These are phyloP conservation scores for Plasmodium coatneyi DNA, from an alignment of 169 alveolate genomes.

Conservation along the genomic window DNA sequence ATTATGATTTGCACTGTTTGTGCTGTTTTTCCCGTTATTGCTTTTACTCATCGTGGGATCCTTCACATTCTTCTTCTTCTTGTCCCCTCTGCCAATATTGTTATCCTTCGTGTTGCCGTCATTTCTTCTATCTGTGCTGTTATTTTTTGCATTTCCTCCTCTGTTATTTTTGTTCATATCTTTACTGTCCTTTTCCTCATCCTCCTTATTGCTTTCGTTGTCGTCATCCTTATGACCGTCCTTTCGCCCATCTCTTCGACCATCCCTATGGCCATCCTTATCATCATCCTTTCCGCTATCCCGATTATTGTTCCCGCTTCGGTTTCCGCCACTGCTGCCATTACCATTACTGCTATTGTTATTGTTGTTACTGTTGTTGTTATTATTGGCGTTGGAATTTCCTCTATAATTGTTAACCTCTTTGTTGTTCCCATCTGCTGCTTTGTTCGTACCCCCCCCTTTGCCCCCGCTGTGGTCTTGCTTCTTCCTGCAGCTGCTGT, in stretches of 20 bases:
- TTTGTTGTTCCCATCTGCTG: not conserved
- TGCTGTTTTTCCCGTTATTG: not conserved
- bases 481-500: not conserved
- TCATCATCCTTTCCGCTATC: constrained; percentile 1
- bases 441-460: not conserved
- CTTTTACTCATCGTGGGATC: not conserved
- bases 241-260: not conserved
- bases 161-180: not conserved
- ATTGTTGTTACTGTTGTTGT: constrained; percentile 2
- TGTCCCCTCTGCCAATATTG: not conserved
- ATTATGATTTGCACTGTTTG: not conserved
- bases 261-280: not conserved
- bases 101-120: not conserved
- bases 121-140: not conserved
- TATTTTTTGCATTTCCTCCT: constrained; percentile 11
- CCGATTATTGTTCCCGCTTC: not conserved
- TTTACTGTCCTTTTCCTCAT: not conserved
- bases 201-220: constrained; percentile 3
- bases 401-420: not conserved
- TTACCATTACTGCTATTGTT: not conserved
- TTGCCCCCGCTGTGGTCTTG: not conserved
- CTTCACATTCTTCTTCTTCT: not conserved
- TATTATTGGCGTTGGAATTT: not conserved
- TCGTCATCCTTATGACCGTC: constrained; percentile 5
- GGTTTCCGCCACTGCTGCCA: not conserved